Conservation (phyloP, 768 basidiomycete species). For the Naematelia aurantialba region DNA sequence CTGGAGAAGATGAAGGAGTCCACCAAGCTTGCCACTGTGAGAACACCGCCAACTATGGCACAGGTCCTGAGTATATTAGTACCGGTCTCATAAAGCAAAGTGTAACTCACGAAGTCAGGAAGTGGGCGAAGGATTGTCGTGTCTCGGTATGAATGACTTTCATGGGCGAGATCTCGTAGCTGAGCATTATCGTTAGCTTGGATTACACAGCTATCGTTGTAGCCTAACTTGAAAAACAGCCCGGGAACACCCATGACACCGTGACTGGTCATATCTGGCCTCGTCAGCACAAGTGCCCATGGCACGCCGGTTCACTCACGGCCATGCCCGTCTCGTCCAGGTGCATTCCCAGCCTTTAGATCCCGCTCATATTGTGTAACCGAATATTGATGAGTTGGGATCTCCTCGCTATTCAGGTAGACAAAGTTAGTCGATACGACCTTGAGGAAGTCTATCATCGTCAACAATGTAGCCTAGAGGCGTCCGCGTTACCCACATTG, state of each 20-base stretch:
- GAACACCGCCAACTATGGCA: constrained; percentile 93
- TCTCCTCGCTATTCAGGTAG: constrained; percentile 72
- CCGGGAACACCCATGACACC: constrained; percentile 41
- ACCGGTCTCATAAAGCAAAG: no score
- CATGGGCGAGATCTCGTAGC: constrained; percentile 96
- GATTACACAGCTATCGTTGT: neutral
- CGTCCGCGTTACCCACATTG: constrained; percentile 49
- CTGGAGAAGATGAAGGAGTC: constrained; percentile 85
- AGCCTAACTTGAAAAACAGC: constrained; percentile 43
- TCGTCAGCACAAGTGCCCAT: neutral
- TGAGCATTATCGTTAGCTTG: constrained; percentile 48
- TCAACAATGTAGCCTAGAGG: constrained; percentile 3
- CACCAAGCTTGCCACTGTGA: constrained; percentile 85
- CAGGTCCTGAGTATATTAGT: constrained; percentile 66
- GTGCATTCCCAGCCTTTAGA: constrained; percentile 59
- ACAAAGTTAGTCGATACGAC: constrained; percentile 94
- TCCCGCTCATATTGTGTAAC: constrained; percentile 95
- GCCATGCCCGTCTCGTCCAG: constrained; percentile 50
- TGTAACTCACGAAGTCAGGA: constrained; percentile 90
- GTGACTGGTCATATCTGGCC: constrained; percentile 46
- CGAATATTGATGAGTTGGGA: constrained; percentile 91
- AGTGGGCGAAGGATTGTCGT: constrained; percentile 94
- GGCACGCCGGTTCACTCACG: constrained; percentile 29
- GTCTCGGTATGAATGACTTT: constrained; percentile 86
- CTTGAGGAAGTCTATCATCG: constrained; percentile 77